Evolutionary conservation across 2,329 filamentous ascomycete species (phyloP), one percentile per base, ranked within the genome.

Genomic region (Pseudogymnoascus sp.): DNA sequence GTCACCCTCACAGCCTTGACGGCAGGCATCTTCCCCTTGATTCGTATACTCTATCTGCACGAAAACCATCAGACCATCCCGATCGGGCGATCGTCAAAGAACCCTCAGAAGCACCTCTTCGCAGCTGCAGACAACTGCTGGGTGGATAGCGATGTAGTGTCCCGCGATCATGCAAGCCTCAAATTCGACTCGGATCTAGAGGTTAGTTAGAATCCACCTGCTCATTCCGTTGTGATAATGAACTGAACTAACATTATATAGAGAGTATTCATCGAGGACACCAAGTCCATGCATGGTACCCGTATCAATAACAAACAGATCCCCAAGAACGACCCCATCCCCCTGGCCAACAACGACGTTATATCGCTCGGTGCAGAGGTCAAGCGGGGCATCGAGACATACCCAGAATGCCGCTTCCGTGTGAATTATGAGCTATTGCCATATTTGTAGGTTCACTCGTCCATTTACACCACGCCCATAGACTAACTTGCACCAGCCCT

Each of bases 121-220:
- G 72, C 78, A 68, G 71, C 74, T 65, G 38, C 68, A 4, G 73
- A 81, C 67, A 91, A 91, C 72, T 84, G 80, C 14, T 90, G 80
- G 80, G 88, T 90, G 64, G 83, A 90, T 67, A 88, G 84, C 63
- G 84, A 87, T 0, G 87, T 91, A 37, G 87, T 91, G 79, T 90
- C 87, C 24, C 80, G 88, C 50, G 72, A 83, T 10, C 88, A 91
- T 74, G 89, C 88, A 14, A 74, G 81, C 47, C 70, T 87, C 4
- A 67, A 70, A 14, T 76, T 81, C 4, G 75, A 81, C 59, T 68
- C 77, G 8, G 72, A 78, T 1, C 69, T 72, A 6, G 76, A 80
- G 72, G 83, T 83, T 74, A 64, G 75, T 63, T 19, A 47, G n/a
- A 24, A 56, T 59, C 42, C 44, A 59, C 29, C 26, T 56, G 62